Base-by-base conservation (phyloP, 2,329 filamentous ascomycete species). In the Monilinia vaccinii-corymbosi region DNA sequence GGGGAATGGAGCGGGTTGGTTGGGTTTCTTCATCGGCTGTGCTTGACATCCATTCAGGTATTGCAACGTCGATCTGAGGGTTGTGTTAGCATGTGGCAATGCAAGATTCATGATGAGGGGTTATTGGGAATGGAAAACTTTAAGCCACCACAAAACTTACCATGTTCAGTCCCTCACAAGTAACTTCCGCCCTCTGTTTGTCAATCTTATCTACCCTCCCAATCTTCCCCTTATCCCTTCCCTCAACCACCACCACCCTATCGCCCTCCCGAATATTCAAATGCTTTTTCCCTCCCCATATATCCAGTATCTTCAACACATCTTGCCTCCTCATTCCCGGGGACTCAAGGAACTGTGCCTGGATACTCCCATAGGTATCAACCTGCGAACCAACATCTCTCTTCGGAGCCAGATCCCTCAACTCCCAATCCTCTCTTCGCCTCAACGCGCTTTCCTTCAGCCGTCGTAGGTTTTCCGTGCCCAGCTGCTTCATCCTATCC, bases 191-290 rank as follows among this genome's bases (percentile, higher is more conserved):
- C 49, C 74, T 76, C 13, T 79, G 73, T 5, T 70, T 63, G 65
- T 83, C 75, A 49, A 95, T 76, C 1, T 76, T 72, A 62, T 72
- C 73, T 48, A 97, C 82, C n/a, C 77, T 76, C 55, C 89, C 89
- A 74, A 99, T 94, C 76, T 87, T 89, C 69, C 91, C 91, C 76
- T 86, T 88, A 69, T 94, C 88, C 40, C 80, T 81, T 10, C 93
- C 92, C 62, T 87, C 83, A 58, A 91, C 75, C 61, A 97, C 76
- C 57, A 93, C 89, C 36, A 97, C 91, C 62, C 94, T 82, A 74
- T 97, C 94, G 8, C 86, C 85, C 4, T 75, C 70, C 28, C 79
- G 81, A 61, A 92, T 76, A 65, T 84, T 87, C 63, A 89, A 77
- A 72, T 80, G 79, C 66, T 53, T 53, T 21, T 77, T 76, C 61